Percentiles rank a stretch among this genome's conserved stretches.
phyloP scores from a whole-genome alignment of 352 stramenopile species.

The Pythium myriotylum region DNA sequence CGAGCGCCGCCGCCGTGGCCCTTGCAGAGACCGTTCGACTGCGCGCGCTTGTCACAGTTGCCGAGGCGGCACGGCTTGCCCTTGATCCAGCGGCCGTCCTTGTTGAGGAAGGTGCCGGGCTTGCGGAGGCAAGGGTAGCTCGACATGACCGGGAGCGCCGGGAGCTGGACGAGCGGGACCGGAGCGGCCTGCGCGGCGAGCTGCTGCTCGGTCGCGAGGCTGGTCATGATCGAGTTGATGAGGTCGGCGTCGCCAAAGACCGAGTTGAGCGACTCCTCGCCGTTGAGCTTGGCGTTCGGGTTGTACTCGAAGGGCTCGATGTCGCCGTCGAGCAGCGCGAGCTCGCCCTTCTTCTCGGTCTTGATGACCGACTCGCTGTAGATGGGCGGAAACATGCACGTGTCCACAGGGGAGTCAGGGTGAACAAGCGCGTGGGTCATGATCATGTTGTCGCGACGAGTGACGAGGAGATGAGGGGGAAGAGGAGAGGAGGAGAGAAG shows the following conservation, averaged over 20 bases:
- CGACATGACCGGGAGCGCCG: constrained; percentile 27
- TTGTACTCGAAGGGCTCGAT: constrained; percentile 77
- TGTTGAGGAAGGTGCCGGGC: constrained; percentile 85
- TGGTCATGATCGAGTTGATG: constrained; percentile 80
- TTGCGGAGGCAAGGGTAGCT: constrained; percentile 59
- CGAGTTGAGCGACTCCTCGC: constrained; percentile 60
- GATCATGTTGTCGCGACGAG: constrained; percentile 15
- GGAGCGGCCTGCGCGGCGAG: constrained; percentile 11
- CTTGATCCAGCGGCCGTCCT: constrained; percentile 89
- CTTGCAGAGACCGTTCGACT: constrained; percentile 83
- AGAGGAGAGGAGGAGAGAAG: constrained; percentile 4
- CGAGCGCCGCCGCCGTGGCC: constrained; percentile 77
- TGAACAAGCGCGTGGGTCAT: constrained; percentile 27
- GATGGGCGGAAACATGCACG: constrained; percentile 68
- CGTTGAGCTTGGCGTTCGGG: constrained; percentile 19
- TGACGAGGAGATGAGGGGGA: not conserved
- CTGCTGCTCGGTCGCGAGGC: constrained; percentile 55
- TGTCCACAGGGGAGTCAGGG: constrained; percentile 70
- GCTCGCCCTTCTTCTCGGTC: constrained; percentile 23
- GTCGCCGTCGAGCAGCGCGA: constrained; percentile 41
- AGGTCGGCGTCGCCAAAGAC: constrained; percentile 81
- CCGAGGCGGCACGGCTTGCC: constrained; percentile 78
- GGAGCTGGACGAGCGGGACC: constrained; percentile 34
- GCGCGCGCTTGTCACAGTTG: constrained; percentile 73
- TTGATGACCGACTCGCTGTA: constrained; percentile 36